phyloP scores from a whole-genome alignment of 2,329 filamentous ascomycete species.

The Nigrograna mackinnonii region DNA sequence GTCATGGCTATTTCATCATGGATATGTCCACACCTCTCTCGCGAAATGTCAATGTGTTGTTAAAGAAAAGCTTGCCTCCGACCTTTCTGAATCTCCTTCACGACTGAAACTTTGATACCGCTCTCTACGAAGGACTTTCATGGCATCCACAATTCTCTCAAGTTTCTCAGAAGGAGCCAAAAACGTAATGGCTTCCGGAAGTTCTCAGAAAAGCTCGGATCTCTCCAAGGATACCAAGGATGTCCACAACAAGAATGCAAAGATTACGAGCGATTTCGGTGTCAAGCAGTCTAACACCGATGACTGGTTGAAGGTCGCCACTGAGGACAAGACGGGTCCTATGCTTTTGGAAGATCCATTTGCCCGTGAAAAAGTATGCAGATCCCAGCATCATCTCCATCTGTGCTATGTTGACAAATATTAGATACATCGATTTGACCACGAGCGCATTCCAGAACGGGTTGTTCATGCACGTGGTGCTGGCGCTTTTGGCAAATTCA shows the following conservation, averaged over 20 bases:
- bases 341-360: conserved; percentile 72
- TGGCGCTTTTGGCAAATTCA: conserved; percentile 70
- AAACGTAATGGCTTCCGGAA: conserved; percentile 31
- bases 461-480: conserved; percentile 70
- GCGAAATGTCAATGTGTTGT: not conserved
- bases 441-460: conserved; percentile 70
- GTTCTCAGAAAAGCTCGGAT: conserved; percentile 63
- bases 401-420: not conserved
- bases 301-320: conserved; percentile 72
- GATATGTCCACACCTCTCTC: not conserved
- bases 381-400: conserved; percentile 1
- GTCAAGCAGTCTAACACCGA: conserved; percentile 74
- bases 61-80: not conserved
- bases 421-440: conserved; percentile 76
- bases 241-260: conserved; percentile 55
- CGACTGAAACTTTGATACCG: no score
- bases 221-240: conserved; percentile 63
- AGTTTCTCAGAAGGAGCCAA: conserved; percentile 35
- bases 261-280: conserved; percentile 78
- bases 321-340: conserved; percentile 67
- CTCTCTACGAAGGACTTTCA: conserved; percentile 5
- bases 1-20: not conserved
- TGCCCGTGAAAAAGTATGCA: conserved; percentile 69
- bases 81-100: no score
- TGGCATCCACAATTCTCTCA: conserved; percentile 37